These are phyloP conservation scores for Schizonepeta tenuifolia DNA, from an alignment of 257 asterid species.

Conservation along the genomic window DNA sequence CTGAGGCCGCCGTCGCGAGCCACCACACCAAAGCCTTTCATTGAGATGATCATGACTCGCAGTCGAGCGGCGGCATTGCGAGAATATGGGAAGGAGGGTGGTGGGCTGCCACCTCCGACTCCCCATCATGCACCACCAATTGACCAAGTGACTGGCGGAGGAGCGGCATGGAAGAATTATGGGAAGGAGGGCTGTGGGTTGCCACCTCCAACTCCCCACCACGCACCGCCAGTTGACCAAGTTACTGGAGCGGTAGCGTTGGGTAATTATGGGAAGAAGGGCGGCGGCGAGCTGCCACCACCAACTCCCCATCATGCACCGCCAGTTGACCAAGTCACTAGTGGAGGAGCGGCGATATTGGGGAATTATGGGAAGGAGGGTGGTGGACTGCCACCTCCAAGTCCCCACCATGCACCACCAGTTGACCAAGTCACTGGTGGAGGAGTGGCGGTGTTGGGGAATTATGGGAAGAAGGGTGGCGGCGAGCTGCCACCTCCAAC, in stretches of 20 bases:
- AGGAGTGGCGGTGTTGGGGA: neutral
- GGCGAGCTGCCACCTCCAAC: slow-evolving; percentile 31
- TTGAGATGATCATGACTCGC: neutral
- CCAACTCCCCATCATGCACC: neutral
- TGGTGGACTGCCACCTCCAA: slow-evolving; percentile 2
- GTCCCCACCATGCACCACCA: slow-evolving; percentile 26
- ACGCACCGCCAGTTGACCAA: slow-evolving; percentile 24
- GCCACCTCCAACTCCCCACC: slow-evolving; percentile 28
- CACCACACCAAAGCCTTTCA: neutral
- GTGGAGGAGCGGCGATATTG: neutral
- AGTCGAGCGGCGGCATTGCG: neutral
- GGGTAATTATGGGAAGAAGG: neutral
- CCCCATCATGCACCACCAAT: slow-evolving; percentile 27
- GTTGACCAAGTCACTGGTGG: slow-evolving; percentile 4
- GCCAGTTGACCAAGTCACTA: neutral
- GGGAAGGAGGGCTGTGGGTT: neutral
- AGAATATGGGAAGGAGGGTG: neutral
- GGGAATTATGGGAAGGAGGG: slow-evolving; percentile 3
- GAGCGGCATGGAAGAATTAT: neutral
- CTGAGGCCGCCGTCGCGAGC: neutral
- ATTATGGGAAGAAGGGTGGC: no score
- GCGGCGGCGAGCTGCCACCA: neutral
- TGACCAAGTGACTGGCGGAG: neutral
- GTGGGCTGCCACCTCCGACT: slow-evolving; percentile 13
- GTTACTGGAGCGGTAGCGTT: neutral